Conservation (phyloP, 805 yeast genomes). For the Candida manassasensis region DNA sequence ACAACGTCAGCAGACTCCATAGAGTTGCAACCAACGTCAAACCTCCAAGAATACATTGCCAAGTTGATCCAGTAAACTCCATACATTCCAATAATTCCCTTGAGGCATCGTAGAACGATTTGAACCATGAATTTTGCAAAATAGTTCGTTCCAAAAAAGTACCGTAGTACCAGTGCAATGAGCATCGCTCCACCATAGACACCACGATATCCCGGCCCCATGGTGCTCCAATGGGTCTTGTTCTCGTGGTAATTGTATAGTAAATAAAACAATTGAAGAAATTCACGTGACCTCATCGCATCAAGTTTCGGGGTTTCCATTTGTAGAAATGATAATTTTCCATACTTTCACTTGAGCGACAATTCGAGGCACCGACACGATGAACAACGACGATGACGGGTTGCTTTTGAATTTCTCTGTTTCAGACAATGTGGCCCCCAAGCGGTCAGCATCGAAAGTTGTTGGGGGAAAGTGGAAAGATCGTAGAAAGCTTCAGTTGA, state of each 20-base stretch:
- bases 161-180: no score
- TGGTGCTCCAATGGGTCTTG: not conserved
- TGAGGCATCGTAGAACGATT: no score
- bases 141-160: no score
- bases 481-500: slow-evolving; percentile 57
- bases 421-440: slow-evolving; percentile 22
- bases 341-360: no score
- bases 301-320: no score
- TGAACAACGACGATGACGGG: slow-evolving; percentile 54
- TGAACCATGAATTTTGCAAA: no score
- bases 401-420: slow-evolving; percentile 69
- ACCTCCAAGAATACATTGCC: slow-evolving; percentile 23
- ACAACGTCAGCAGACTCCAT: slow-evolving; percentile 12
- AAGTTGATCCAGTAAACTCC: slow-evolving; percentile 14
- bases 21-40: slow-evolving; percentile 17
- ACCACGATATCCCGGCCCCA: no score
- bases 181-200: no score
- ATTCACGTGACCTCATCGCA: slow-evolving; percentile 8
- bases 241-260: not conserved
- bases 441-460: slow-evolving; percentile 32
- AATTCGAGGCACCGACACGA: no score
- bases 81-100: no score
- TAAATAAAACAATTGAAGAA: slow-evolving; percentile 1
- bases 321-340: no score
- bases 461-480: slow-evolving; percentile 83